Evolutionary conservation across 2,329 filamentous ascomycete species (phyloP).

Genomic region (Penicillium sclerotigenum): DNA sequence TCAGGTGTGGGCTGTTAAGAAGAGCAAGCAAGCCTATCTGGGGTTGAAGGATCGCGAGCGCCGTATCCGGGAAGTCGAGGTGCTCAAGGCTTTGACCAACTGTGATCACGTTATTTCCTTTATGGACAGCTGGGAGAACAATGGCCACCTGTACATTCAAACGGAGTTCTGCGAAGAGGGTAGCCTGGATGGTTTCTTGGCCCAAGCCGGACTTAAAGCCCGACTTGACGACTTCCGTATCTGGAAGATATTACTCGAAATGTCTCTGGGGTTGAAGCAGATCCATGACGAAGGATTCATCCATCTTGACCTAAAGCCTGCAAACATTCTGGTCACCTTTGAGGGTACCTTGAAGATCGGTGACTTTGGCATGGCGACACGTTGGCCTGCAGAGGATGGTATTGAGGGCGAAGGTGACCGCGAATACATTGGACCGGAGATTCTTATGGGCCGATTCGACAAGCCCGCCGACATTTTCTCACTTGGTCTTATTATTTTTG

Average conservation of each 20-base stretch:
- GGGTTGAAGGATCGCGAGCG: constrained; percentile 76
- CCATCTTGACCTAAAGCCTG: constrained; percentile 64
- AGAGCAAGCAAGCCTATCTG: constrained; percentile 74
- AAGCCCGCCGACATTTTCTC: constrained; percentile 93
- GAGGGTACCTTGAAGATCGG: constrained; percentile 65
- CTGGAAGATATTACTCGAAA: constrained; percentile 93
- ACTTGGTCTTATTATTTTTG: constrained; percentile 87
- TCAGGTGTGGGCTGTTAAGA: constrained; percentile 87
- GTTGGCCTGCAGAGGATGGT: constrained; percentile 70
- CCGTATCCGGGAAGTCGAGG: constrained; percentile 79
- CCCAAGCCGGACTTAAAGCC: constrained; percentile 76
- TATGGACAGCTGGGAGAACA: constrained; percentile 82
- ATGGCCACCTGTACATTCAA: constrained; percentile 87
- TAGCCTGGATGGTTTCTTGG: constrained; percentile 79
- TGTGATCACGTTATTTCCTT: constrained; percentile 84
- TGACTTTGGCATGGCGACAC: constrained; percentile 69
- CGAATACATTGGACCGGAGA: constrained; percentile 93
- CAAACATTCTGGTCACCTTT: constrained; percentile 64
- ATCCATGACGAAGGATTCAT: constrained; percentile 86
- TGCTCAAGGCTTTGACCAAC: constrained; percentile 71
- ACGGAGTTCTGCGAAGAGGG: constrained; percentile 96
- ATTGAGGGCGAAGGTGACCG: constrained; percentile 92
- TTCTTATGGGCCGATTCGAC: constrained; percentile 79
- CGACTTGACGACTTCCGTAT: constrained; percentile 95
- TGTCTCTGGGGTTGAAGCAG: constrained; percentile 77